A percentile compares a stretch with the other conserved stretches of the same genome.
Conservation (phyloP, 2,329 filamentous ascomycete genomes). For the Nemania diffusa region DNA sequence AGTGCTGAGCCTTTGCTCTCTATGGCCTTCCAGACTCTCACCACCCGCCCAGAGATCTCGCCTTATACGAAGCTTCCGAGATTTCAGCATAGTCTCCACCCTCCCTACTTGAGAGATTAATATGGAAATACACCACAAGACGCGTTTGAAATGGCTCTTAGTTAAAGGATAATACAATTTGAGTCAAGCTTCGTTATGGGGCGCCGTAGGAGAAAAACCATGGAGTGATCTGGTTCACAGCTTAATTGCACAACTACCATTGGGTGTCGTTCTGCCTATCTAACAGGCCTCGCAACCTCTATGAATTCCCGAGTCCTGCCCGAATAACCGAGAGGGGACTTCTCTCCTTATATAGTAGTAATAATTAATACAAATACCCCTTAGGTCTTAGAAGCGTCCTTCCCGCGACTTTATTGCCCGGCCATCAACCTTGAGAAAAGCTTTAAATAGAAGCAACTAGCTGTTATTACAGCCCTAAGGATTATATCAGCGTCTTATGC, state of each 20-base stretch:
- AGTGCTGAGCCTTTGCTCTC: conserved; percentile 55
- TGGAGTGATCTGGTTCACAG: conserved; percentile 23
- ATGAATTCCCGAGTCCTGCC: too few relatives aligned
- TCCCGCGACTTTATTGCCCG: too few relatives aligned
- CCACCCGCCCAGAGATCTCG: conserved; percentile 36
- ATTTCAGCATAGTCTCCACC: conserved; percentile 29
- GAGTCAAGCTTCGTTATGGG: conserved; percentile 21
- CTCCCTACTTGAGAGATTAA: conserved; percentile 28
- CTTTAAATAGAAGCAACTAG: background rate
- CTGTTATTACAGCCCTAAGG: background rate
- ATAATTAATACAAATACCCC: too few relatives aligned
- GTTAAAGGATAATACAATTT: conserved; percentile 21
- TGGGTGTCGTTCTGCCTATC: conserved; percentile 14
- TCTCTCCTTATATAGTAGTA: too few relatives aligned
- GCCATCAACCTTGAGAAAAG: too few relatives aligned
- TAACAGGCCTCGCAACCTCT: background rate
- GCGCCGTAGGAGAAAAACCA: conserved; percentile 18
- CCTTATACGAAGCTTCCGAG: conserved; percentile 32
- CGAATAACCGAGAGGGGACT: too few relatives aligned
- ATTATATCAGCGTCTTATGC: background rate
- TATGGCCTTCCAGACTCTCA: conserved; percentile 52
- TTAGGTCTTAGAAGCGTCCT: too few relatives aligned
- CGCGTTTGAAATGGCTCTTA: conserved; percentile 22
- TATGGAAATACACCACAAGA: conserved; percentile 20
- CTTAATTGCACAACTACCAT: conserved; percentile 7